Evolutionary conservation across 148 eudicot genomes (phyloP).

Genomic region (Fagopyrum esculentum): DNA sequence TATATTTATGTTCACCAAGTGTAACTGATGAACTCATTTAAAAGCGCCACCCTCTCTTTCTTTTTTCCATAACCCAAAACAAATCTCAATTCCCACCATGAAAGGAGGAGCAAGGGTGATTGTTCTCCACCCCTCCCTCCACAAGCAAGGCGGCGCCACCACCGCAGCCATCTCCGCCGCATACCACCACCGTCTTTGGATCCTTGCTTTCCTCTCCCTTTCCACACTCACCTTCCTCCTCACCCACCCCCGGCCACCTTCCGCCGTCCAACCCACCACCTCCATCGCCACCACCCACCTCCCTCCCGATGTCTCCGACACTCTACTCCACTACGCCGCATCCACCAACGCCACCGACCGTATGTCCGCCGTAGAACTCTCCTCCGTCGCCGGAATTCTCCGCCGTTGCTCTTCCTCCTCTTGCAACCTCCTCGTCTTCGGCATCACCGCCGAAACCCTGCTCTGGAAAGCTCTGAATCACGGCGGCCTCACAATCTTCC

Average conservation of each 20-base stretch:
- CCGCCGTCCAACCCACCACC: neutral
- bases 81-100: neutral
- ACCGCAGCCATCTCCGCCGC: conserved; percentile 28
- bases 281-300: neutral
- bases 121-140: conserved; percentile 1
- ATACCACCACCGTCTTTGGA: conserved; percentile 13
- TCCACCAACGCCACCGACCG: conserved; percentile 11
- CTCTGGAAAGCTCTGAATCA: conserved; percentile 64
- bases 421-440: conserved; percentile 53
- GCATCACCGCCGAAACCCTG: conserved; percentile 79
- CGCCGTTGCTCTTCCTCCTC: conserved; percentile 22
- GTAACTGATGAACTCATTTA: neutral
- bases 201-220: conserved; percentile 14
- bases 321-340: conserved; percentile 11
- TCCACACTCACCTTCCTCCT: conserved; percentile 2
- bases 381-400: conserved; percentile 6
- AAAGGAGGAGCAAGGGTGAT: neutral
- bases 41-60: neutral
- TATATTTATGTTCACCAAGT: neutral
- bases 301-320: neutral
- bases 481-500: conserved; percentile 57
- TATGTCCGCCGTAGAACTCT: conserved; percentile 8
- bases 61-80: neutral
- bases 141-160: conserved; percentile 1
- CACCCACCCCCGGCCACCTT: neutral